These are phyloP conservation scores for Juncus effusus DNA, from an alignment of 176 grass and related monocot species.

Conservation along the genomic window DNA sequence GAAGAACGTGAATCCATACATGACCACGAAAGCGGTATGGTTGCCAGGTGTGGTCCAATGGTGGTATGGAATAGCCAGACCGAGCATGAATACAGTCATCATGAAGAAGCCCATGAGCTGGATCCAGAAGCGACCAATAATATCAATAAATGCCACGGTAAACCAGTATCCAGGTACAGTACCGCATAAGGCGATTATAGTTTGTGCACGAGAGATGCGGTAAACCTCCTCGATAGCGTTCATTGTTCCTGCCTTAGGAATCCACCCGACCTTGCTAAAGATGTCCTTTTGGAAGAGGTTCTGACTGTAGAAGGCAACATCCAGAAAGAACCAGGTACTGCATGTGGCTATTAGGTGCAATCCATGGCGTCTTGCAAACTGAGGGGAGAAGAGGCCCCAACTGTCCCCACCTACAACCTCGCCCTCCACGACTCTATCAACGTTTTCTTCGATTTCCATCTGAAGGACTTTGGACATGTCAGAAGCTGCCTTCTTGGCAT, in stretches of 20 bases:
- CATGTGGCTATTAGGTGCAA: conserved; percentile 44
- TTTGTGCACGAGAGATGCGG: conserved; percentile 53
- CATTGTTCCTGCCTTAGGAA: conserved; percentile 29
- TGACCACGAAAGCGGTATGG: conserved; percentile 42
- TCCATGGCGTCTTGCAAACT: conserved; percentile 46
- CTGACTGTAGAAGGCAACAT: conserved; percentile 27
- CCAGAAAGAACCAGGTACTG: conserved; percentile 47
- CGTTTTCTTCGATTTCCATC: conserved; percentile 35
- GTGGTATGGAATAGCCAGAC: conserved; percentile 54
- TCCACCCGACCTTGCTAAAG: conserved; percentile 23
- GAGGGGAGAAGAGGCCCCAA: conserved; percentile 48
- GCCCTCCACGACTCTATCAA: conserved; percentile 1
- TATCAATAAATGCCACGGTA: conserved; percentile 62
- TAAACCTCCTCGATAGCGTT: conserved; percentile 60
- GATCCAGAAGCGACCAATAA: conserved; percentile 49
- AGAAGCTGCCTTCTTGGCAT: conserved; percentile 39
- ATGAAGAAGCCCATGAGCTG: conserved; percentile 54
- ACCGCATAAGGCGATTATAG: conserved; percentile 64
- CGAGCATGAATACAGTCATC: conserved; percentile 67
- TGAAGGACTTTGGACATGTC: conserved; percentile 72
- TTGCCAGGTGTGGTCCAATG: conserved; percentile 46
- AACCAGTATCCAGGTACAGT: conserved; percentile 83
- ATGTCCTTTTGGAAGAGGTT: conserved; percentile 26
- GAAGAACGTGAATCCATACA: conserved; percentile 71
- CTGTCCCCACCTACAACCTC: neutral